These are phyloP conservation scores for Nicotiana tabacum DNA, from an alignment of 257 asterid genomes.

Conservation along the genomic window DNA sequence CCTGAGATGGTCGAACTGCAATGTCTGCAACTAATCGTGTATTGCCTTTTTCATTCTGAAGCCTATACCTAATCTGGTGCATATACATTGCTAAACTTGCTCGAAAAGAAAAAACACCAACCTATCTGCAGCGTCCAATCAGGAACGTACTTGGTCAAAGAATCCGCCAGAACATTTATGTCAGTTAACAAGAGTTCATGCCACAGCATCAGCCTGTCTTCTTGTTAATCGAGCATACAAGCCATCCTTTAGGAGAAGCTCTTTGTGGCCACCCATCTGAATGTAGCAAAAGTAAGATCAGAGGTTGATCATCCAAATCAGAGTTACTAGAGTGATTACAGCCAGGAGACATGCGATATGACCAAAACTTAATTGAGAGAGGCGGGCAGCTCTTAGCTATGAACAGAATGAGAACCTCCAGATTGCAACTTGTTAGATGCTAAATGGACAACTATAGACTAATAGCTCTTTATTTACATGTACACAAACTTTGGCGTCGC, in stretches of 20 bases:
- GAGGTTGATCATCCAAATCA: background rate
- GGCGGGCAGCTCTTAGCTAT: background rate
- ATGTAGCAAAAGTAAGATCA: conserved; percentile 7
- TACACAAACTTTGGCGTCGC: background rate
- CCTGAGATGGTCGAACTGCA: conserved; percentile 19
- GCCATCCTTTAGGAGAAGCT: conserved; percentile 63
- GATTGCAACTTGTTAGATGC: background rate
- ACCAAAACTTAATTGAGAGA: background rate
- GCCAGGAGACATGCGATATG: background rate
- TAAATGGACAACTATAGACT: background rate
- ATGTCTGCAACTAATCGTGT: conserved; percentile 1
- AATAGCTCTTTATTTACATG: background rate
- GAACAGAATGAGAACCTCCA: background rate
- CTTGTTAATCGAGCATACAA: conserved; percentile 72
- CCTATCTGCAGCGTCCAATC: conserved; percentile 3
- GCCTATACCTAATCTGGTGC: background rate
- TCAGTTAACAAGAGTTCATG: conserved; percentile 25
- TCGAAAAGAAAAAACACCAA: background rate
- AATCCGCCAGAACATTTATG: background rate
- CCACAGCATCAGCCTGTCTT: conserved; percentile 80
- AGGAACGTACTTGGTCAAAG: background rate
- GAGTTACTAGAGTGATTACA: background rate
- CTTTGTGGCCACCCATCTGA: conserved; percentile 80
- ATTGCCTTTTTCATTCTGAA: conserved; percentile 1
- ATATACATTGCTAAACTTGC: background rate